A percentile compares a stretch with the other conserved stretches of the same genome.
phyloP scores from a whole-genome alignment of 352 stramenopile genomes.

The Halophytophthora batemanensis region DNA sequence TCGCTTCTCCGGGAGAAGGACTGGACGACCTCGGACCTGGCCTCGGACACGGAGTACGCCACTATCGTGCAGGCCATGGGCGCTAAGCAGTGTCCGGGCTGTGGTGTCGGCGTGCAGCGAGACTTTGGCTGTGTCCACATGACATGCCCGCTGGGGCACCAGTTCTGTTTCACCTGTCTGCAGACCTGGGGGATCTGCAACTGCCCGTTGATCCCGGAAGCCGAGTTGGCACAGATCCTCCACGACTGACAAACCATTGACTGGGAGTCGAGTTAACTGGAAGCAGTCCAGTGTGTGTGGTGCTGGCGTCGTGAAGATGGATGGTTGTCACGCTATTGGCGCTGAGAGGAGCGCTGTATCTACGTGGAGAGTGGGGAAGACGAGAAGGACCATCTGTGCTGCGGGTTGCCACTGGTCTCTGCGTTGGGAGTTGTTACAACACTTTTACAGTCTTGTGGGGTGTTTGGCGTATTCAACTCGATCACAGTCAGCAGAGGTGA shows the following conservation, averaged over 20 bases:
- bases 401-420: too few relatives aligned
- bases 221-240: constrained; percentile 49
- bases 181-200: constrained; percentile 43
- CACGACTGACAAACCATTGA: constrained; percentile 29
- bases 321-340: not conserved
- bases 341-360: too few relatives aligned
- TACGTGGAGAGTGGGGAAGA: too few relatives aligned
- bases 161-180: constrained; percentile 80
- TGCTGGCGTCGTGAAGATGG: not conserved
- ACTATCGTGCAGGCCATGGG: constrained; percentile 34
- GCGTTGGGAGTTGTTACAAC: not conserved
- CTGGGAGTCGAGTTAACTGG: too few relatives aligned
- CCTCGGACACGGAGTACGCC: constrained; percentile 64
- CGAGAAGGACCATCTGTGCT: too few relatives aligned
- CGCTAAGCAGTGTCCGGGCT: constrained; percentile 73
- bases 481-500: not conserved
- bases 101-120: constrained; percentile 66
- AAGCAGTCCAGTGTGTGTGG: not conserved
- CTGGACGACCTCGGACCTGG: constrained; percentile 56
- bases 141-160: constrained; percentile 61
- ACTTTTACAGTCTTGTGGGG: not conserved
- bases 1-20: constrained; percentile 43
- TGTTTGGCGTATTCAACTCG: not conserved
- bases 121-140: constrained; percentile 81
- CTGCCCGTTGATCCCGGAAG: constrained; percentile 57